These are phyloP conservation scores for Metschnikowia sp. DNA, from an alignment of 805 yeast genomes.

Conservation along the genomic window DNA sequence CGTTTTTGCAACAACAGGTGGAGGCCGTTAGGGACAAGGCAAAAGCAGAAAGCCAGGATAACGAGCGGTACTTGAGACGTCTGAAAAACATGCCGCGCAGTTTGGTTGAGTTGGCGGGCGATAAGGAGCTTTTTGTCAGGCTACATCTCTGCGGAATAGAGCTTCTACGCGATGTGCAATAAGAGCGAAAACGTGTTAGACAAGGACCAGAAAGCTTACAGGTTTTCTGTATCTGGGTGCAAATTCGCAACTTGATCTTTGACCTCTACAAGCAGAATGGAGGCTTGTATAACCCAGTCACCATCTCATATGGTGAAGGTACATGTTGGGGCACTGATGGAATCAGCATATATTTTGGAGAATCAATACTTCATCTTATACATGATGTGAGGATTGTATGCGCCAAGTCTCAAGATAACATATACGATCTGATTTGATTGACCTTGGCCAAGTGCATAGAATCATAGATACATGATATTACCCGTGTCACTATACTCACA, in stretches of 20 bases:
- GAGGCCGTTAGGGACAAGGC: conserved; percentile 15
- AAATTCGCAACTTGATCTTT: not conserved
- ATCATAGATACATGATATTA: too few species aligned
- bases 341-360: too few species aligned
- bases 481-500: too few species aligned
- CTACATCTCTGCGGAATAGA: conserved; percentile 64
- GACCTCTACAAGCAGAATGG: not conserved
- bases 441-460: too few species aligned
- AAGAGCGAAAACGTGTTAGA: not conserved
- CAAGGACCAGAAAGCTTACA: not conserved
- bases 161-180: conserved; percentile 22
- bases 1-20: conserved; percentile 19
- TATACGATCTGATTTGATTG: too few species aligned
- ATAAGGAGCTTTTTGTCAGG: conserved; percentile 50
- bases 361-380: too few species aligned
- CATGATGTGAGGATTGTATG: too few species aligned
- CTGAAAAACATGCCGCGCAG: conserved; percentile 54
- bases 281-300: too few species aligned
- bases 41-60: conserved; percentile 20
- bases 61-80: conserved; percentile 57
- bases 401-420: too few species aligned
- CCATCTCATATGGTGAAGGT: too few species aligned
- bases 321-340: too few species aligned
- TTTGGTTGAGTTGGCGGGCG: conserved; percentile 52
- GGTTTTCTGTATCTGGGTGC: not conserved